These are phyloP conservation scores for Alternaria ventricosa DNA, from an alignment of 2,329 filamentous ascomycete species.

Conservation along the genomic window DNA sequence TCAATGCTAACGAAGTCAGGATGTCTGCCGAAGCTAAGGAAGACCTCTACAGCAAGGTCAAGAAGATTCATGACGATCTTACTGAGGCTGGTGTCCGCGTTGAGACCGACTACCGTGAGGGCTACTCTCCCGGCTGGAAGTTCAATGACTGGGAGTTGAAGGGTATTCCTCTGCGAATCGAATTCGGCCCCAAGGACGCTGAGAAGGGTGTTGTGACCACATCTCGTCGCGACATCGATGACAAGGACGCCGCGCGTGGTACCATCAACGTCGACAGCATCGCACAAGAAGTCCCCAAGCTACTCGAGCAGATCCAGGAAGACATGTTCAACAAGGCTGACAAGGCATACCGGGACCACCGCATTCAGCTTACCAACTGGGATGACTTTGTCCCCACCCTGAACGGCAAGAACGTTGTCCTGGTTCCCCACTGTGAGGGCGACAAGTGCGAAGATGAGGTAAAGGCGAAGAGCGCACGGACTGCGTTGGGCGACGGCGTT, in stretches of 20 bases:
- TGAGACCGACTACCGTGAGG: constrained; percentile 84
- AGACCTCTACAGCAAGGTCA: constrained; percentile 76
- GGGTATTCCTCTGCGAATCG: constrained; percentile 90
- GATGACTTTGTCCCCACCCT: constrained; percentile 88
- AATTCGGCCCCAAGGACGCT: constrained; percentile 94
- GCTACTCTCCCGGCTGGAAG: constrained; percentile 92
- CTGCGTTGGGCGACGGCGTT: constrained; percentile 71
- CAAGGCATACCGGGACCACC: constrained; percentile 77
- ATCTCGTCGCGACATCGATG: constrained; percentile 83
- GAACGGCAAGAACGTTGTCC: constrained; percentile 88
- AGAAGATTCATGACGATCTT: constrained; percentile 72
- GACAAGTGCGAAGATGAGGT: constrained; percentile 90
- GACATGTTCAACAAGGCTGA: constrained; percentile 83
- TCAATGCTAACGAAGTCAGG: constrained; percentile 21
- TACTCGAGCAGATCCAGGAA: constrained; percentile 88
- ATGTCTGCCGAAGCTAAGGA: constrained; percentile 73
- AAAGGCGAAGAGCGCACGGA: constrained; percentile 87
- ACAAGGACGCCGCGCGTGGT: constrained; percentile 66
- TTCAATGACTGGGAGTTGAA: constrained; percentile 99
- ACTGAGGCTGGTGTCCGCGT: constrained; percentile 76
- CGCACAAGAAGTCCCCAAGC: constrained; percentile 72
- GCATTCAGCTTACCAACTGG: constrained; percentile 83
- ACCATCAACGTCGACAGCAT: constrained; percentile 79
- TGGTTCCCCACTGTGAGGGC: constrained; percentile 88
- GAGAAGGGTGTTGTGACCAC: constrained; percentile 84